Conservation (phyloP, 768 basidiomycete species). For the Calvatia gigantea region DNA sequence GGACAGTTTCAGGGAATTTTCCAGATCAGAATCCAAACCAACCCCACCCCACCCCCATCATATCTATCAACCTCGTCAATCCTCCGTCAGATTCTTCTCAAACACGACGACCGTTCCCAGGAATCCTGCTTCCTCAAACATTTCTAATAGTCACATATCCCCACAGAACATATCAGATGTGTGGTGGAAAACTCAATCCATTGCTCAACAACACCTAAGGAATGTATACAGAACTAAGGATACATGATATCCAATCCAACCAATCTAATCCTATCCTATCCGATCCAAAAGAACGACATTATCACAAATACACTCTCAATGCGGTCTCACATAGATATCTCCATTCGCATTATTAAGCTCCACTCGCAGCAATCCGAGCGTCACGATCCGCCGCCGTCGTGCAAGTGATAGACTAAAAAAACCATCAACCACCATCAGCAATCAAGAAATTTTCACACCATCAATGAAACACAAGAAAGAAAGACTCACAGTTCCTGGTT, state of each 20-base stretch:
- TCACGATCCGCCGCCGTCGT: conserved; percentile 42
- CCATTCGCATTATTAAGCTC: conserved; percentile 17
- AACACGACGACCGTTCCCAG: too few species aligned
- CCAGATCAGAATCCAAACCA: too few species aligned
- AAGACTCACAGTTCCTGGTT: conserved; percentile 33
- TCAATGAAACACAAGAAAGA: neutral
- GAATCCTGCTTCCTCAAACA: too few species aligned
- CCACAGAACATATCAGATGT: neutral
- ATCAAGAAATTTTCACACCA: neutral
- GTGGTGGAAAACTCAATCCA: neutral
- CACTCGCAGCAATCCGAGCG: conserved; percentile 39
- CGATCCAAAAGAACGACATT: neutral
- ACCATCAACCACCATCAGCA: neutral
- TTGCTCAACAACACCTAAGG: neutral
- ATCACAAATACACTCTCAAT: neutral
- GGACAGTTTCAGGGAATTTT: too few species aligned
- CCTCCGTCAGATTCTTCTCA: too few species aligned
- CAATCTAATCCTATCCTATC: neutral
- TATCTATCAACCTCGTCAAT: too few species aligned
- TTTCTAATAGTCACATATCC: too few species aligned
- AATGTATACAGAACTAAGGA: neutral
- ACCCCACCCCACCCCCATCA: too few species aligned
- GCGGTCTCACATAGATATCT: too few species aligned
- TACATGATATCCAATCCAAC: conserved; percentile 3
- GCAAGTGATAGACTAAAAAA: conserved; percentile 38